Conservation (phyloP, 2,329 filamentous ascomycete genomes). For the Cladosporium sp. region DNA sequence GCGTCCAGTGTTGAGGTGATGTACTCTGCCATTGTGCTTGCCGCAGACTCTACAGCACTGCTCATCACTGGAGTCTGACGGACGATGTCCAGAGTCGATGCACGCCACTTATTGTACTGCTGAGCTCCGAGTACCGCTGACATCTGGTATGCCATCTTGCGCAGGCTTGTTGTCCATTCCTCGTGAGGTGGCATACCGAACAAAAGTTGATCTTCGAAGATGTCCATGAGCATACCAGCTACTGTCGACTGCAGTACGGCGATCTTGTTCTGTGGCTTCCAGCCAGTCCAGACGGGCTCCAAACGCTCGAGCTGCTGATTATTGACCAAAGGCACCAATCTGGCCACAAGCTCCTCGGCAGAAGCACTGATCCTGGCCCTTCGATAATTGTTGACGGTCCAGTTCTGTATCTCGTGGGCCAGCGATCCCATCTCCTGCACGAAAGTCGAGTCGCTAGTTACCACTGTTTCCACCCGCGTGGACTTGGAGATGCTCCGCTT, state of each 20-base stretch:
- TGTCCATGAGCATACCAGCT: constrained; percentile 56
- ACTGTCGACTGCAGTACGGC: constrained; percentile 61
- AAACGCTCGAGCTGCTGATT: constrained; percentile 21
- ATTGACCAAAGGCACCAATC: constrained; percentile 18
- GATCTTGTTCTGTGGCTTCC: constrained; percentile 54
- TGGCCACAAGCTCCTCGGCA: constrained; percentile 16
- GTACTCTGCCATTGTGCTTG: constrained; percentile 22
- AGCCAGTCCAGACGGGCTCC: constrained; percentile 46
- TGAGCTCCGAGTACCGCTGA: constrained; percentile 32
- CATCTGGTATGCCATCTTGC: constrained; percentile 21
- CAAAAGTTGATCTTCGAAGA: constrained; percentile 59
- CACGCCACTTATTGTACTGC: constrained; percentile 63
- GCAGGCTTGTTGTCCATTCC: constrained; percentile 22
- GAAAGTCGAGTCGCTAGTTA: constrained; percentile 61
- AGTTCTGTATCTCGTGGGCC: constrained; percentile 67
- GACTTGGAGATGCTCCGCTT: constrained; percentile 69
- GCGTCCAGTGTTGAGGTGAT: constrained; percentile 23
- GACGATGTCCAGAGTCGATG: constrained; percentile 58
- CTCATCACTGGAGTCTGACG: constrained; percentile 43
- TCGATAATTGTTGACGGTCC: constrained; percentile 67
- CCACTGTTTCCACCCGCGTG: constrained; percentile 57
- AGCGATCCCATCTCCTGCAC: constrained; percentile 56
- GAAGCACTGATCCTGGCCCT: constrained; percentile 50
- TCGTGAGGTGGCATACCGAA: constrained; percentile 56
- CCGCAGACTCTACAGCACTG: constrained; percentile 12